phyloP scores from a whole-genome alignment of 306 rosid genomes.

The Cyclanthera cordifolia region DNA sequence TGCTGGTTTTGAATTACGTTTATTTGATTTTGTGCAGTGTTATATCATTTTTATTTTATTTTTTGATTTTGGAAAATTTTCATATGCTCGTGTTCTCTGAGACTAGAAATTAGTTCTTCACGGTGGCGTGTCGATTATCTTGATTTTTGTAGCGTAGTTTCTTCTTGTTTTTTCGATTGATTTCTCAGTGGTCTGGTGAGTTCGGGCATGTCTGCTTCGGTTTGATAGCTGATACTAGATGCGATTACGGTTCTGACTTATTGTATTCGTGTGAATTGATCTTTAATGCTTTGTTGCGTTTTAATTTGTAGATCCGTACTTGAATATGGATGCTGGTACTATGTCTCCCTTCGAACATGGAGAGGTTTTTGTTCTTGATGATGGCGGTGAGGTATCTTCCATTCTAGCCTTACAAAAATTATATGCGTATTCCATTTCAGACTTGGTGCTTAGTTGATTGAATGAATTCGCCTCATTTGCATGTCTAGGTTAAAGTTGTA shows the following conservation, averaged over 20 bases:
- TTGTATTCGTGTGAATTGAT: neutral
- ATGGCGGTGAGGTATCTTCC: conserved; percentile 77
- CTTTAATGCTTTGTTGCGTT: neutral
- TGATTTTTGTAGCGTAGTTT: neutral
- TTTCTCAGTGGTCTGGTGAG: neutral
- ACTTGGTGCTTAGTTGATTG: neutral
- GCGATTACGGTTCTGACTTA: neutral
- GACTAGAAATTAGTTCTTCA: neutral
- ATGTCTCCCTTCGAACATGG: conserved; percentile 99
- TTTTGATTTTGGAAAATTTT: neutral
- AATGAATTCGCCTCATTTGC: neutral
- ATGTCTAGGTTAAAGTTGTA: neutral
- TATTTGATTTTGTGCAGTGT: neutral
- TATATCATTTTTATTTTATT: neutral
- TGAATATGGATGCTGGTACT: conserved; percentile 98
- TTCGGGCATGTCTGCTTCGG: neutral
- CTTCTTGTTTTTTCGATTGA: neutral
- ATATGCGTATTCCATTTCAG: conserved; percentile 1
- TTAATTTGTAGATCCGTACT: conserved; percentile 65
- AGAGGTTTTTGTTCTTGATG: conserved; percentile 96
- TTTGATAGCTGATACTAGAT: neutral
- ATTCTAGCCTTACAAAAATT: neutral
- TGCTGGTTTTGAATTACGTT: neutral
- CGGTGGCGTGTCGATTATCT: neutral
- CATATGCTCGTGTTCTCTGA: neutral